These are phyloP conservation scores for Cercospora janseana DNA, from an alignment of 2,329 filamentous ascomycete species.

Conservation along the genomic window DNA sequence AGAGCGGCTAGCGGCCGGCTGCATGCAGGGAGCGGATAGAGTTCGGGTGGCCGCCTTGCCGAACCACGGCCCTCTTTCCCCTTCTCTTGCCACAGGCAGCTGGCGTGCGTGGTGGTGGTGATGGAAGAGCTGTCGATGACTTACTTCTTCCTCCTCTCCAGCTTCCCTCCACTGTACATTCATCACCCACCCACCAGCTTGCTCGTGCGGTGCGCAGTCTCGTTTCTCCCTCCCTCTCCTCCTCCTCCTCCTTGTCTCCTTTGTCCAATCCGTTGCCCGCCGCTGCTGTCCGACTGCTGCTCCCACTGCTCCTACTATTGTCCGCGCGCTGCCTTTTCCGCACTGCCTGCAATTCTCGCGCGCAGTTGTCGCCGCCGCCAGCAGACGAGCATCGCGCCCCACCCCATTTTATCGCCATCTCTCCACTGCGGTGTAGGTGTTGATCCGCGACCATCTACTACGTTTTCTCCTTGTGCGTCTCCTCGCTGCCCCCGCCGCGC, in stretches of 20 bases:
- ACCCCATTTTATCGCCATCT: slow-evolving; percentile 9
- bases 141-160: neutral
- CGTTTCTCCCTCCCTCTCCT: slow-evolving; percentile 9
- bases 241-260: slow-evolving; percentile 13
- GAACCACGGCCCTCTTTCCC: no score
- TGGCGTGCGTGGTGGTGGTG: neutral
- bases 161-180: slow-evolving; percentile 2
- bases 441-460: slow-evolving; percentile 8
- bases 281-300: slow-evolving; percentile 11
- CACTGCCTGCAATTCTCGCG: neutral
- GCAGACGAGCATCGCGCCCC: neutral
- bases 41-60: no score
- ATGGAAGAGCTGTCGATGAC: neutral
- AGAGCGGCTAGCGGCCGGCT: neutral
- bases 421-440: slow-evolving; percentile 14
- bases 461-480: neutral
- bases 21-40: neutral
- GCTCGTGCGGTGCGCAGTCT: no score
- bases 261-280: slow-evolving; percentile 17
- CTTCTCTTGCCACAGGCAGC: no score
- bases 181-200: neutral
- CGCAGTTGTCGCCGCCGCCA: neutral
- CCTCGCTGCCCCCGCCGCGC: neutral
- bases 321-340: neutral
- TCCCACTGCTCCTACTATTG: slow-evolving; percentile 3